Conservation (phyloP, 2,329 filamentous ascomycete genomes). For the Paecilomyces sp. region DNA sequence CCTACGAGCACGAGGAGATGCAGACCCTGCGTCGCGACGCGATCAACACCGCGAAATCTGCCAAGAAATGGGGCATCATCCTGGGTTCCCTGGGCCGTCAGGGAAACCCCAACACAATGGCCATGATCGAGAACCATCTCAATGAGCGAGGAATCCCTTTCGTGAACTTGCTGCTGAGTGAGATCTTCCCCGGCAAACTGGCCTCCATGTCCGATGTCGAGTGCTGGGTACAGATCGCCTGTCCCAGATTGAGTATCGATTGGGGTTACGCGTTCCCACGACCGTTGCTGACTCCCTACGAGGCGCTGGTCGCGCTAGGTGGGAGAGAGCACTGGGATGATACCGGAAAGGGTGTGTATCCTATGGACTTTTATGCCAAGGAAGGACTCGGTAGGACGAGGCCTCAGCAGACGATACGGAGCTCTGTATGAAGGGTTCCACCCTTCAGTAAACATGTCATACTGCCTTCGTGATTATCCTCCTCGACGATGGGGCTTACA, state of each 20-base stretch:
- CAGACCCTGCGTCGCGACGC: conserved; percentile 71
- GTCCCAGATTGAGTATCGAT: conserved; percentile 93
- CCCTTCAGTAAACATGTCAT: neutral
- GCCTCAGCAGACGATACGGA: conserved; percentile 14
- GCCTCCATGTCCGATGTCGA: conserved; percentile 91
- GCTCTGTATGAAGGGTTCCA: neutral
- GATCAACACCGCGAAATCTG: conserved; percentile 65
- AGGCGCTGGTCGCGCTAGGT: conserved; percentile 84
- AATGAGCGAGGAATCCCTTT: conserved; percentile 66
- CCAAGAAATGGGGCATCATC: conserved; percentile 90
- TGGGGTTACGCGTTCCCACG: conserved; percentile 95
- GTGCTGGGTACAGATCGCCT: conserved; percentile 97
- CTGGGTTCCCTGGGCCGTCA: conserved; percentile 87
- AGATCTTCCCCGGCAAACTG: conserved; percentile 94
- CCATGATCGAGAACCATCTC: conserved; percentile 73
- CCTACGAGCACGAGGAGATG: conserved; percentile 88
- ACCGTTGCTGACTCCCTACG: conserved; percentile 86
- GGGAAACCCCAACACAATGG: conserved; percentile 89
- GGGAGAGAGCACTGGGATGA: conserved; percentile 67
- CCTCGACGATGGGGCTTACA: neutral
- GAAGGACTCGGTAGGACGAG: conserved; percentile 81
- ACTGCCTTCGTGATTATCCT: neutral
- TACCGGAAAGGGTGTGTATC: conserved; percentile 62
- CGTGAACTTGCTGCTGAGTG: conserved; percentile 78
- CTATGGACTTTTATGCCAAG: conserved; percentile 97